Evolutionary conservation across 1,284 basidiomycete species (phyloP), one percentile per base, ranked within the genome.

Genomic region (Microbotryum intermedium): DNA sequence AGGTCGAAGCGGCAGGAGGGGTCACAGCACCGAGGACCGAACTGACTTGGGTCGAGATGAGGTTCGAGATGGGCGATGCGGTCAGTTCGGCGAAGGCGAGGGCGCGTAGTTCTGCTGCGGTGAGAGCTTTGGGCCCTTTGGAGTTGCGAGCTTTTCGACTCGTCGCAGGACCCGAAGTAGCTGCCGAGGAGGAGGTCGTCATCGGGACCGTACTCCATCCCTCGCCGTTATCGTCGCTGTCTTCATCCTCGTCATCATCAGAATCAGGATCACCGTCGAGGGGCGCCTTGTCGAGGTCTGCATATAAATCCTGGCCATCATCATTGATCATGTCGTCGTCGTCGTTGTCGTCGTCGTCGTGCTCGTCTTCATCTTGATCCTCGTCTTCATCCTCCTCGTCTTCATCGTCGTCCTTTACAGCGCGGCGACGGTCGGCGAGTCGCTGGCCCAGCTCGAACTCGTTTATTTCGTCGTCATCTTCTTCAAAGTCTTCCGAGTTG

Each of bases 1-100:
- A 73, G 1, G 83, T 73, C 0, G 84, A 78, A 8, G 90, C 74
- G 1, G 78, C 74, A 26, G 79, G 79, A 13, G 93, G 76, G 0
- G 79, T 80, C 1, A 79, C 77, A 1, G 79, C 73, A 43, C 76
- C 74, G 71, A 79, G 80, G 21, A 78, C 72, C 8, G 70, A 66
- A 23, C 71, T 58, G 56, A 70, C 61, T 34, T 59, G 60, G 11
- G 62, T 62, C 18, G 67, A 53, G 50, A 68, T 62, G 29, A 64
- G 50, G 48, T 59, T 63, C n/a, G 61, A 64, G 44, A 68, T 64
- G 39, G 67, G 67, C 6, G 61, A 64, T 13, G 67, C 65, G 26
- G 67, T 66, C 21, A 68, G 47, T 42, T 68, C 67, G 28, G 67
- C 67, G 42, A 66, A 68, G 6, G 67, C 67, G 50, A 68, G 66